Evolutionary conservation across 2,329 filamentous ascomycete species (phyloP).

Genomic region (Magnaporthales sp.): DNA sequence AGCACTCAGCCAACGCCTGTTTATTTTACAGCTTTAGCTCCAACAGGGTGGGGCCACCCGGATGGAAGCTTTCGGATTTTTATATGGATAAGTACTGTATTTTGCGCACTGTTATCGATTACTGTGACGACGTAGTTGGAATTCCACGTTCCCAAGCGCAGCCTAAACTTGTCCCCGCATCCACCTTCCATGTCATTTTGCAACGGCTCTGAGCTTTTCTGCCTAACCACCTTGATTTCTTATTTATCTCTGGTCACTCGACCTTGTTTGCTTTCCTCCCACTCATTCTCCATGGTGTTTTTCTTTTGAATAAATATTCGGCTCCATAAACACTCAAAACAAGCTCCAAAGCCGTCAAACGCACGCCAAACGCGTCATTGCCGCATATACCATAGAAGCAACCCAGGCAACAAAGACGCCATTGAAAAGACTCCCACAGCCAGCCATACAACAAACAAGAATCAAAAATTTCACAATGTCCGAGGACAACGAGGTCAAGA

Average conservation of each 20-base stretch:
- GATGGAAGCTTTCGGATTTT: neutral
- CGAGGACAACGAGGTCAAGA: constrained; percentile 33
- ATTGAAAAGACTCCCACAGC: neutral
- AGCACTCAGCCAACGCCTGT: neutral
- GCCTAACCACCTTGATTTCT: neutral
- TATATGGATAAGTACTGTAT: neutral
- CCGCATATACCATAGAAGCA: neutral
- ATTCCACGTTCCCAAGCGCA: neutral
- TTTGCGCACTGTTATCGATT: neutral
- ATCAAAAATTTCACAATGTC: neutral
- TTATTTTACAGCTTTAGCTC: neutral
- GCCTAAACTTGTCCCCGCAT: neutral
- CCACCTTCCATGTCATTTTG: neutral
- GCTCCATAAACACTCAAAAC: neutral
- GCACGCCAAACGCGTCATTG: neutral
- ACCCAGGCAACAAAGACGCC: neutral
- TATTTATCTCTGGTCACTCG: neutral
- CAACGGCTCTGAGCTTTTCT: neutral
- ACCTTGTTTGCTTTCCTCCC: neutral
- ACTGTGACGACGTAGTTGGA: neutral
- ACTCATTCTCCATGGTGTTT: too few relatives aligned
- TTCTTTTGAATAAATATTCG: neutral
- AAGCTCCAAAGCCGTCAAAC: neutral
- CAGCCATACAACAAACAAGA: neutral
- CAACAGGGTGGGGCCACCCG: neutral